Base-by-base conservation (phyloP, 1,139 yeast genomes). In the Magnusiomyces clavatus region DNA sequence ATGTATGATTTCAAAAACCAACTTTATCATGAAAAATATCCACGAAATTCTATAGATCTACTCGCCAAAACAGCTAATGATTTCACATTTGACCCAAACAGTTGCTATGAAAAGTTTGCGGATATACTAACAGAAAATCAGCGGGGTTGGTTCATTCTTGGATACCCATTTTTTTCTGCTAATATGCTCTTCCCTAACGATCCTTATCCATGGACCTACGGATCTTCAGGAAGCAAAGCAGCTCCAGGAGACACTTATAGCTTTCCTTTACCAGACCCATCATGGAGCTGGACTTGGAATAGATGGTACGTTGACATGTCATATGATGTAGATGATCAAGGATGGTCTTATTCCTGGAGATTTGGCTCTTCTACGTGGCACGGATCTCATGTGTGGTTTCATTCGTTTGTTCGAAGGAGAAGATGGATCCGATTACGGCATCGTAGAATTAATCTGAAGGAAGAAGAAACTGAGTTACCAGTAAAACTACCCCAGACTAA, bases 261-360 rank as follows among this genome's bases (percentile, higher is more conserved):
- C 52, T 78, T 73, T 53, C 81, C 86, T 1, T 69, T 83, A 17
- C 92, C 94, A 0, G 86, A 81, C 56, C 69, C 78, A 43, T 66
- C 75, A 50, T 85, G 92, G 94, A 66, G 67, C 53, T 85, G 94
- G 94, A 64, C 69, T 29, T 85, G 94, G 94, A 73, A 74, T 39
- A 66, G 72, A 35, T 85, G 92, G 94, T 82, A 82, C 60, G 80
- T 83, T 11, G 74, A 83, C 57, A 84, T 84, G 94, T 69, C 77
- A 37, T 74, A 76, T 46, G 89, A 84, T 60, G 80, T 83, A 14
- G 94, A 85, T 63, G 88, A 83, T 57, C 84, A 82, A 57, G 94
- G 94, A 1, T 85, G 94, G 92, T 66, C 78, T 24, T 85, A 85
- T 61, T 75, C 83, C 37, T 61, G 70, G 61, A 52, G 64, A 17